Conservation (phyloP, 208 protist genomes). For the Wallacemonas collosoma region DNA sequence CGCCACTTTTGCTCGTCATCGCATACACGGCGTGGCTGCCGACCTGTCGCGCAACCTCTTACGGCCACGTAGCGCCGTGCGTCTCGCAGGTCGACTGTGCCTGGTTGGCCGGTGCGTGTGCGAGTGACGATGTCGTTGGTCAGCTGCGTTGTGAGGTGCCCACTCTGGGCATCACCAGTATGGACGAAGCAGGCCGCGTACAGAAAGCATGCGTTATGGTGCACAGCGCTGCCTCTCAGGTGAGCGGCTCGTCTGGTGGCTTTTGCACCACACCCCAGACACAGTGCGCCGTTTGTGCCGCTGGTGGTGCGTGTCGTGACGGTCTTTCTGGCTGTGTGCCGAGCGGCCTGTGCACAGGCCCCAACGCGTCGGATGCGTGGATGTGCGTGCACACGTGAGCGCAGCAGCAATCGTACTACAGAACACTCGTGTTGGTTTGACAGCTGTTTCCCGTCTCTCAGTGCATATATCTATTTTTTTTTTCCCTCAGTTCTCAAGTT, state of each 20-base stretch:
- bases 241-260: constrained; percentile 3
- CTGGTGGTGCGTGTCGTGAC: background rate
- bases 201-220: constrained; percentile 8
- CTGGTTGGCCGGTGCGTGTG: constrained; percentile 27
- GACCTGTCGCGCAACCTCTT: constrained; percentile 12
- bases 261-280: constrained; percentile 38
- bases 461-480: constrained; percentile 13
- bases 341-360: background rate
- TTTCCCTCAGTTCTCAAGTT: background rate
- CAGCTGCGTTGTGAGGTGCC: constrained; percentile 30
- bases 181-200: background rate
- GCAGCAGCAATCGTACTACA: background rate
- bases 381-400: background rate
- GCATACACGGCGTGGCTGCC: constrained; percentile 37
- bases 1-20: constrained; percentile 21
- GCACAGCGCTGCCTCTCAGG: background rate
- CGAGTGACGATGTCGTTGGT: constrained; percentile 20
- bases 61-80: constrained; percentile 32
- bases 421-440: background rate
- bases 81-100: constrained; percentile 40
- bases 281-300: constrained; percentile 36
- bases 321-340: constrained; percentile 11
- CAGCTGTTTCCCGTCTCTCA: background rate
- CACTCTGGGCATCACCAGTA: background rate
- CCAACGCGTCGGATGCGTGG: background rate